phyloP scores from a whole-genome alignment of 768 basidiomycete species.

The Pisolithus albus region DNA sequence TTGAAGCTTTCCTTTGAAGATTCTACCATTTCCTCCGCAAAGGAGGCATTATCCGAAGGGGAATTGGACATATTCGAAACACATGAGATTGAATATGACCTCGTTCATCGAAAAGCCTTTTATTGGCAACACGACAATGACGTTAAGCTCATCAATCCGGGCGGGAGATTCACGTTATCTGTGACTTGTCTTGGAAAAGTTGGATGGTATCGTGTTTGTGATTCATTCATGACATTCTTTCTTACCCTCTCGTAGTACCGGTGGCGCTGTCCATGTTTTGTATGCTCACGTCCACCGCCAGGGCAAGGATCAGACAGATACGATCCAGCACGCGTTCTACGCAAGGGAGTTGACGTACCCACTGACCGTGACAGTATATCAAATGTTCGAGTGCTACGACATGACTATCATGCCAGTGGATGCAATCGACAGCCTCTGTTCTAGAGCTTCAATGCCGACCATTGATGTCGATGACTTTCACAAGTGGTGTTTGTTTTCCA shows the following conservation, averaged over 20 bases:
- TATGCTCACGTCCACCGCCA: conserved; percentile 65
- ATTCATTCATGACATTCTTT: not conserved
- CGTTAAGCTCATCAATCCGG: conserved; percentile 50
- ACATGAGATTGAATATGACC: conserved; percentile 84
- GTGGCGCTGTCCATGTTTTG: conserved; percentile 73
- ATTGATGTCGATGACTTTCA: conserved; percentile 43
- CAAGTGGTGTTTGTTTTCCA: conserved; percentile 79
- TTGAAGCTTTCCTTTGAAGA: conserved; percentile 85
- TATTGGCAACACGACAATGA: conserved; percentile 52
- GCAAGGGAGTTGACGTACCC: conserved; percentile 86
- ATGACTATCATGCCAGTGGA: conserved; percentile 74
- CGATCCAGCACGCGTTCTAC: conserved; percentile 56
- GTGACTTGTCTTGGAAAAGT: conserved; percentile 83
- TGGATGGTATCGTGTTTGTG: conserved; percentile 62
- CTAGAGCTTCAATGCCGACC: conserved; percentile 14
- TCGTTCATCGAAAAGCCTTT: conserved; percentile 74
- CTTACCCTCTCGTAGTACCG: conserved; percentile 44
- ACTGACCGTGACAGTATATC: conserved; percentile 89
- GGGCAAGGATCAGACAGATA: conserved; percentile 20
- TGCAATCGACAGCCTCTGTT: conserved; percentile 15
- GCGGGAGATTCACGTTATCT: conserved; percentile 60
- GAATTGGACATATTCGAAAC: conserved; percentile 76
- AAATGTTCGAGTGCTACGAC: conserved; percentile 81
- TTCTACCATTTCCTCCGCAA: conserved; percentile 73
- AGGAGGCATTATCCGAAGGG: conserved; percentile 72